Percentiles rank a stretch among this genome's conserved stretches.
phyloP scores from a whole-genome alignment of 2,329 filamentous ascomycete species.

The Diaporthe citrichinensis region DNA sequence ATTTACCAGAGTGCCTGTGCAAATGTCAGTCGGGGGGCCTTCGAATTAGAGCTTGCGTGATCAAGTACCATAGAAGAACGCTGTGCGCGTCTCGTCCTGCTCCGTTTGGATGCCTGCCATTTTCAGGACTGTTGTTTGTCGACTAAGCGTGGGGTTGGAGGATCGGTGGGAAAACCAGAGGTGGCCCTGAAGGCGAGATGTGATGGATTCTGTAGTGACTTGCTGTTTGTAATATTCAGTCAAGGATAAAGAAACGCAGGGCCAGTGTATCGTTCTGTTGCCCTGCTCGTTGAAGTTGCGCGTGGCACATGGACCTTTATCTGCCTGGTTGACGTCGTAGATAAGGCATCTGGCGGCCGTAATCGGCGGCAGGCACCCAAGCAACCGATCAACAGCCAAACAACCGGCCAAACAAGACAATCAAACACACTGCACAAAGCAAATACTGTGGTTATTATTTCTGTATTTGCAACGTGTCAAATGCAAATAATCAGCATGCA shows the following conservation, averaged over 20 bases:
- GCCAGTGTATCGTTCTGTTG: background rate
- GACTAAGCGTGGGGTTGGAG: background rate
- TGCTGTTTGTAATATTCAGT: background rate
- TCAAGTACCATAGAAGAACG: conserved; percentile 70
- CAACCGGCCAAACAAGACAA: background rate
- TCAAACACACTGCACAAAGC: background rate
- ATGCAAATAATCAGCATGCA: background rate
- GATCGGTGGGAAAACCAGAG: background rate
- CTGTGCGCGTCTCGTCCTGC: conserved; percentile 49
- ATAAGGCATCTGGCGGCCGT: background rate
- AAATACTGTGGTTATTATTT: background rate
- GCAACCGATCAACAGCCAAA: background rate
- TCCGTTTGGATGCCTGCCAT: background rate
- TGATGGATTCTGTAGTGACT: background rate
- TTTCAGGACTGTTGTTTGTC: background rate
- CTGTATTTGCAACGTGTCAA: background rate
- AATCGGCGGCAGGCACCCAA: background rate
- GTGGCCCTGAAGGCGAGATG: background rate
- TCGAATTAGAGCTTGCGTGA: background rate
- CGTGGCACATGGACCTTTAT: background rate
- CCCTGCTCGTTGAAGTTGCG: background rate
- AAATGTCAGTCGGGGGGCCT: conserved; percentile 44
- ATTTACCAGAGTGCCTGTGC: conserved; percentile 56
- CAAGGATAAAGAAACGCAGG: background rate
- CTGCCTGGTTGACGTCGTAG: background rate